Percentiles rank a stretch among this genome's conserved stretches.
Evolutionary conservation across 192 early-diverging fungal genomes (phyloP).

Genomic region (Entomortierella lignicola): DNA sequence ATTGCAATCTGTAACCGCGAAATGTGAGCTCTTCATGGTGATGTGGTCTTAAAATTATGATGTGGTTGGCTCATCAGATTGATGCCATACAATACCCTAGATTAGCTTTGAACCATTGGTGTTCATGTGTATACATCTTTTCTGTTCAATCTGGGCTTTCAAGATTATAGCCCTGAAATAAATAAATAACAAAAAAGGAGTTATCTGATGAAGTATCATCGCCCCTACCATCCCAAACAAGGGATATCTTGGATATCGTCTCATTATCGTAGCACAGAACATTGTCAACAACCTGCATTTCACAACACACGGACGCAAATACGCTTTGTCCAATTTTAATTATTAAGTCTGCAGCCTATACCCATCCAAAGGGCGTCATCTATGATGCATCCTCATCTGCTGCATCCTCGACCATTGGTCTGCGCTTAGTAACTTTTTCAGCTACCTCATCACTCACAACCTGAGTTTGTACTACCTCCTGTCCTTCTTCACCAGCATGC

Average conservation of each 20-base stretch:
- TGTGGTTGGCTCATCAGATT: no score
- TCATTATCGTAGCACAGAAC: neutral
- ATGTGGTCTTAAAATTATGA: no score
- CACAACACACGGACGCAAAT: neutral
- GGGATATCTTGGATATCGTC: neutral
- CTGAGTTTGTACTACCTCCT: slow-evolving; percentile 37
- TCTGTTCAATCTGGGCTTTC: no score
- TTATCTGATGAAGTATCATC: neutral
- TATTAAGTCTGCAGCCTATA: neutral
- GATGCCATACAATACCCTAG: no score
- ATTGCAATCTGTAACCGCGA: no score
- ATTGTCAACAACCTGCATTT: neutral
- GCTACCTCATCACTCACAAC: slow-evolving; percentile 52
- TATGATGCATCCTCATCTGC: slow-evolving; percentile 54
- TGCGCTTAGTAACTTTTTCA: slow-evolving; percentile 38
- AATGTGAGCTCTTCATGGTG: no score
- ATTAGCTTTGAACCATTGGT: no score
- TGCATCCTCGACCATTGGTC: slow-evolving; percentile 56
- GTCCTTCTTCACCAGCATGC: slow-evolving; percentile 6
- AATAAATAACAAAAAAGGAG: neutral
- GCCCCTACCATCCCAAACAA: neutral
- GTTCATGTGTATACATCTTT: no score
- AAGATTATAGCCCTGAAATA: neutral
- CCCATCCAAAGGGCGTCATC: neutral
- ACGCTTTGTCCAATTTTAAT: neutral